Percentiles rank a stretch among this genome's conserved stretches.
These are phyloP conservation scores for Penicillium sp. DNA, from an alignment of 2,329 filamentous ascomycete genomes.

Conservation along the genomic window DNA sequence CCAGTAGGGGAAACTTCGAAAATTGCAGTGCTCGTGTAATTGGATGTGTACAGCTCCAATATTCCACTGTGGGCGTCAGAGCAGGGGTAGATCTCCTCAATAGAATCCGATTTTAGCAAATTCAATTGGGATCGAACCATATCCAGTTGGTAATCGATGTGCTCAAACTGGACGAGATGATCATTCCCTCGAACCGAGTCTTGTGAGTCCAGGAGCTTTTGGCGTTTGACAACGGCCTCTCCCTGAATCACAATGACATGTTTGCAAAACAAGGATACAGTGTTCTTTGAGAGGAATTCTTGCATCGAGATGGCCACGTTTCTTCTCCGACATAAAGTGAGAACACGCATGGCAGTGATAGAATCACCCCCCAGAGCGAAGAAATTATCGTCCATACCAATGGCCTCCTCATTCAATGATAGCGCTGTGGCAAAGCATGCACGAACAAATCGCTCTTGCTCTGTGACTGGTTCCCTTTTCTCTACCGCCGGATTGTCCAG, in stretches of 20 bases:
- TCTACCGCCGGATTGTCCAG: not conserved
- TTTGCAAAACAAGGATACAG: not conserved
- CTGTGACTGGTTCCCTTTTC: not conserved
- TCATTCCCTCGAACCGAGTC: not conserved
- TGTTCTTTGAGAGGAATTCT: not conserved
- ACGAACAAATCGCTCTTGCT: not conserved
- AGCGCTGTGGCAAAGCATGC: slow-evolving; percentile 5
- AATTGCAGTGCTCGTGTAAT: not conserved
- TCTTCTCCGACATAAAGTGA: slow-evolving; percentile 36
- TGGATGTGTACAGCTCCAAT: slow-evolving; percentile 4
- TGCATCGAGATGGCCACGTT: slow-evolving; percentile 2
- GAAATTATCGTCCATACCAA: slow-evolving; percentile 29
- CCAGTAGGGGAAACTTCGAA: not conserved
- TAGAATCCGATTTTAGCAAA: not conserved
- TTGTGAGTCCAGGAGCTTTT: not conserved
- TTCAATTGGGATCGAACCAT: not conserved
- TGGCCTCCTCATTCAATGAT: slow-evolving; percentile 7
- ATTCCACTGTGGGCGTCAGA: slow-evolving; percentile 4
- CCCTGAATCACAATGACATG: not conserved
- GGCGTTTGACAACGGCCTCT: not conserved
- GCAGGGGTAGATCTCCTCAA: slow-evolving; percentile 3
- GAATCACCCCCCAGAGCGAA: slow-evolving; percentile 43
- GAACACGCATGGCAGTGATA: slow-evolving; percentile 45
- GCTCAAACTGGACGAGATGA: not conserved
- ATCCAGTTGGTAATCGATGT: not conserved